Percentiles rank a stretch among this genome's conserved stretches.
phyloP scores from a whole-genome alignment of 148 eudicot genomes.

The Pharnaceum exiguum region DNA sequence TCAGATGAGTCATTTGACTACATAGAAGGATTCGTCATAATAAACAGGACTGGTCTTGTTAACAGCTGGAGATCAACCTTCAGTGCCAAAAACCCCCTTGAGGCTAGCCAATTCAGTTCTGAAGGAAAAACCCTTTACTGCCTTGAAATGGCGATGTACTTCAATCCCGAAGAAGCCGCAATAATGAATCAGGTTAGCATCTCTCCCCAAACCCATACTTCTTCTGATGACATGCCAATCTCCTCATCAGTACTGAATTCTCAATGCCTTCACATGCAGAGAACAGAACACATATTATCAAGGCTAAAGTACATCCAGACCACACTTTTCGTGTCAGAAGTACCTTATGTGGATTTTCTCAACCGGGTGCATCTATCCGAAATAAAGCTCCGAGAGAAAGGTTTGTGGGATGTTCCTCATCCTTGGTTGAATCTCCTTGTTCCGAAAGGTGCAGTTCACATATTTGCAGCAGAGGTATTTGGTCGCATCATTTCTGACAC shows the following conservation, averaged over 20 bases:
- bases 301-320: slow-evolving; percentile 45
- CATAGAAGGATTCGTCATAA: slow-evolving; percentile 85
- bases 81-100: slow-evolving; percentile 72
- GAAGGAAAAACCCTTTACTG: slow-evolving; percentile 83
- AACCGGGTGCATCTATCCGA: slow-evolving; percentile 82
- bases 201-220: neutral
- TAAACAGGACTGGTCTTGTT: slow-evolving; percentile 73
- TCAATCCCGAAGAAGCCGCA: slow-evolving; percentile 41
- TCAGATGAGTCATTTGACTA: slow-evolving; percentile 61
- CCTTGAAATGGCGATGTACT: slow-evolving; percentile 88
- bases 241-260: slow-evolving; percentile 5
- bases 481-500: slow-evolving; percentile 68
- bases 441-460: slow-evolving; percentile 61
- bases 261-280: slow-evolving; percentile 45
- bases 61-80: slow-evolving; percentile 83
- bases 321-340: slow-evolving; percentile 60
- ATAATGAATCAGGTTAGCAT: slow-evolving; percentile 51
- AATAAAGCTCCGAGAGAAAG: slow-evolving; percentile 59
- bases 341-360: slow-evolving; percentile 71
- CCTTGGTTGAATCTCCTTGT: slow-evolving; percentile 94
- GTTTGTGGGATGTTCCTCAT: slow-evolving; percentile 87
- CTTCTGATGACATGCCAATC: neutral
- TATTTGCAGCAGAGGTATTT: slow-evolving; percentile 63
- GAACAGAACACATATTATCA: slow-evolving; percentile 35
- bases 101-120: slow-evolving; percentile 59